These are phyloP conservation scores for Phytophthora tentaculata DNA, from an alignment of 352 stramenopile genomes.

Conservation along the genomic window DNA sequence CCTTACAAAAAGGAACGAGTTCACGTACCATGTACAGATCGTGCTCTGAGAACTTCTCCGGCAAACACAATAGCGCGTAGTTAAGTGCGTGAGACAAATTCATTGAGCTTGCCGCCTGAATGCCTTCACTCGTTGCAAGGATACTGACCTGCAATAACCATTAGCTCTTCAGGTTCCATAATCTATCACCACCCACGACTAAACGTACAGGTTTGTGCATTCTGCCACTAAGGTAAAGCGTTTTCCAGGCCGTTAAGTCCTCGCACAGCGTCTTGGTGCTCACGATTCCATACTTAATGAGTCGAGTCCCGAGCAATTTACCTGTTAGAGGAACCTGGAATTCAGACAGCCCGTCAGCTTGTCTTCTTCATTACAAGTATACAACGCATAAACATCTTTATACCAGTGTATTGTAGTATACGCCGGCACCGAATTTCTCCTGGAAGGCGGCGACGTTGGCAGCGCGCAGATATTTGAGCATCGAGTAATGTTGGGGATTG, in stretches of 20 bases:
- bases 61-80: conserved; percentile 75
- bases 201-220: conserved; percentile 89
- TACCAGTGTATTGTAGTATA: conserved; percentile 90
- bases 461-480: conserved; percentile 75
- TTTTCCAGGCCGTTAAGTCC: conserved; percentile 83
- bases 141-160: conserved; percentile 58
- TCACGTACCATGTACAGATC: conserved; percentile 81
- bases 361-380: background rate
- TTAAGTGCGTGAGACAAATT: conserved; percentile 82
- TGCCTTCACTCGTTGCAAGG: conserved; percentile 49
- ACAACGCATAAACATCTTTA: background rate
- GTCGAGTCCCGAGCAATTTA: conserved; percentile 59
- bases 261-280: conserved; percentile 78
- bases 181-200: background rate
- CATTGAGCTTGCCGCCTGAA: conserved; percentile 54
- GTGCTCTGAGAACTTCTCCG: conserved; percentile 82
- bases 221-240: conserved; percentile 85
- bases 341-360: background rate
- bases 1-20: background rate
- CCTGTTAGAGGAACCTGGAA: conserved; percentile 60
- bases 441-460: conserved; percentile 65
- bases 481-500: conserved; percentile 84
- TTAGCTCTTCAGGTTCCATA: conserved; percentile 10
- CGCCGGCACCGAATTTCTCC: conserved; percentile 76
- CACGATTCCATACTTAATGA: conserved; percentile 92